A percentile compares a stretch with the other conserved stretches of the same genome.
These are phyloP conservation scores for Thozetella sp. DNA, from an alignment of 495 filamentous ascomycete genomes.

Conservation along the genomic window DNA sequence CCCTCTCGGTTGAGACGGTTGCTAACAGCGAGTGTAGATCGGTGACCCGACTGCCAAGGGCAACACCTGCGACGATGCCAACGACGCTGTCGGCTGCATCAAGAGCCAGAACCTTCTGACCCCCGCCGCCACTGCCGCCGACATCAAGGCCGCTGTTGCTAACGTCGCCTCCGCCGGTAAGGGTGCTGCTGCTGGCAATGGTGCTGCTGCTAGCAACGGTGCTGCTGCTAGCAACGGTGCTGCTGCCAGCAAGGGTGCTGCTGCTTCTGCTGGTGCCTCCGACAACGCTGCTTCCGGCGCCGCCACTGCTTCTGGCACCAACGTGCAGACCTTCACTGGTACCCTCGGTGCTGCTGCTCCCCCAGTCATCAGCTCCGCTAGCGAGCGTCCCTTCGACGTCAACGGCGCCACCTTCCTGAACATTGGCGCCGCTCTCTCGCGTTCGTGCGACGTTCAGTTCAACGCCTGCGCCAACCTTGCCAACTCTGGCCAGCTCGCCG, in stretches of 20 bases:
- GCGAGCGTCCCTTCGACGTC: constrained; percentile 53
- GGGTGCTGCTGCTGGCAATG: constrained; percentile 40
- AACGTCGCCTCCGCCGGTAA: constrained; percentile 18
- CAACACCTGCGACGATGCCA: constrained; percentile 54
- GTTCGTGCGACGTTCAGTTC: constrained; percentile 57
- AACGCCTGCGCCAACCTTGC: constrained; percentile 58
- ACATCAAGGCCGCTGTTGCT: constrained; percentile 56
- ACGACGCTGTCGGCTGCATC: constrained; percentile 63
- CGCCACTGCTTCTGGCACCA: constrained; percentile 24
- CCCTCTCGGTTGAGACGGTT: too few species aligned
- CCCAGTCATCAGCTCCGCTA: constrained; percentile 44
- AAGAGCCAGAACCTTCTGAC: constrained; percentile 61
- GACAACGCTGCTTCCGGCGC: constrained; percentile 35
- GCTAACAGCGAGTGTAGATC: constrained; percentile 32
- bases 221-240: constrained; percentile 9
- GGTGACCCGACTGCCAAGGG: constrained; percentile 58
- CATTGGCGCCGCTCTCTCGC: constrained; percentile 49
- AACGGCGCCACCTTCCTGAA: constrained; percentile 55
- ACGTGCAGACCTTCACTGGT: constrained; percentile 61
- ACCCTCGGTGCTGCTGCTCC: constrained; percentile 53
- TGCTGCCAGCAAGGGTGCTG: constrained; percentile 7
- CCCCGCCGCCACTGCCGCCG: constrained; percentile 54
- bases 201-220: constrained; percentile 18
- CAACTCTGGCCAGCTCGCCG: constrained; percentile 45
- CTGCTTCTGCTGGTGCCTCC: constrained; percentile 42